These are phyloP conservation scores for Penicillium sp. DNA, from an alignment of 2,329 filamentous ascomycete species.

Conservation along the genomic window DNA sequence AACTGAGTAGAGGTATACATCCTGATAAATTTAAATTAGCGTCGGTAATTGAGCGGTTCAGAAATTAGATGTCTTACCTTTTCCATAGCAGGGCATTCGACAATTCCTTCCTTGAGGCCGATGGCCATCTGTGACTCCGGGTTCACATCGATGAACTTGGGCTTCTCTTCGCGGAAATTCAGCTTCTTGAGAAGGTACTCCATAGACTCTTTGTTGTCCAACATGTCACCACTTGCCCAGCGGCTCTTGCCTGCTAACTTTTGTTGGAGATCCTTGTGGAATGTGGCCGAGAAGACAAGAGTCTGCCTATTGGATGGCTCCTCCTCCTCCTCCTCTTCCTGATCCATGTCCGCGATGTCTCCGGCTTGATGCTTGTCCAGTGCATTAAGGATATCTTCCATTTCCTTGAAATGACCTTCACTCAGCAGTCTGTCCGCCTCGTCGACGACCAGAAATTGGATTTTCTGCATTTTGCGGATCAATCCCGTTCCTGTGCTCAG, in stretches of 20 bases:
- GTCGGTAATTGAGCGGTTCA: background rate
- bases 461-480: constrained; percentile 66
- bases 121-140: constrained; percentile 85
- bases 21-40: constrained; percentile 45
- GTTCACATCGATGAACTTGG: constrained; percentile 90
- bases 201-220: constrained; percentile 77
- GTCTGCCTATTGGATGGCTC: constrained; percentile 64
- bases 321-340: constrained; percentile 46
- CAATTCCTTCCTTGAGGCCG: constrained; percentile 78
- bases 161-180: constrained; percentile 78
- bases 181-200: constrained; percentile 89
- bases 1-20: constrained; percentile 88
- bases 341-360: constrained; percentile 28
- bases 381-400: constrained; percentile 78
- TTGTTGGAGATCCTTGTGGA: constrained; percentile 85
- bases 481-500: constrained; percentile 71
- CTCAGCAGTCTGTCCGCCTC: constrained; percentile 91
- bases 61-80: constrained; percentile 57
- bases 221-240: constrained; percentile 55
- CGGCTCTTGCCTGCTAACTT: constrained; percentile 79
- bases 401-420: constrained; percentile 92
- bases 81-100: constrained; percentile 90
- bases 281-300: constrained; percentile 93
- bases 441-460: constrained; percentile 84
- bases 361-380: constrained; percentile 64